Evolutionary conservation across 306 rosid species (phyloP).

Genomic region (Cajanus cajan): DNA sequence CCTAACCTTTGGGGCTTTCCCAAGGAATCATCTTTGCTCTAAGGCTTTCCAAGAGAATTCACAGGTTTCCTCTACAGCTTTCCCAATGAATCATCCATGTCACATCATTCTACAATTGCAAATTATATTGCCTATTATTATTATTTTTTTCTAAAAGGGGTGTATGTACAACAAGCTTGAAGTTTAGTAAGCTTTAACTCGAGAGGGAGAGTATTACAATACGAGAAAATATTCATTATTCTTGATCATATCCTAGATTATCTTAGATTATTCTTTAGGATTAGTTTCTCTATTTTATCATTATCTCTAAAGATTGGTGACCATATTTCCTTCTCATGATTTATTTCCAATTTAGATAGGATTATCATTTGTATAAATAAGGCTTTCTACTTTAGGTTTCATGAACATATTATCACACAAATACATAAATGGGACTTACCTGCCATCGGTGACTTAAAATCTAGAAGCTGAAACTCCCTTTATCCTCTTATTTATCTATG

Average conservation of each 20-base stretch:
- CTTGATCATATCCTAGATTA: too few species aligned
- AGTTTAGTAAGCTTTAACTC: background rate
- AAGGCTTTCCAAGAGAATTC: background rate
- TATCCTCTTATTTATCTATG: background rate
- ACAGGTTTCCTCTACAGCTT: background rate
- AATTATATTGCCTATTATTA: background rate
- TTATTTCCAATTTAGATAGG: background rate
- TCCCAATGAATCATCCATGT: background rate
- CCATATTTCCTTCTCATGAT: background rate
- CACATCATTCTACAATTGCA: background rate
- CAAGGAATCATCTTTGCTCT: background rate
- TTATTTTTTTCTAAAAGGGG: background rate
- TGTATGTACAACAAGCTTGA: background rate
- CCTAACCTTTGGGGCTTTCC: background rate
- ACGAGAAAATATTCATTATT: too few species aligned
- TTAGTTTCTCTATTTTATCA: background rate
- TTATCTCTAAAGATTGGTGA: background rate
- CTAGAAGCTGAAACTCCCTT: conserved; percentile 16
- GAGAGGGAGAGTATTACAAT: background rate
- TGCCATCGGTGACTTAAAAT: background rate
- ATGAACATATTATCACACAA: background rate
- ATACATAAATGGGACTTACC: background rate
- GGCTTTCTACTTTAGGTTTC: background rate
- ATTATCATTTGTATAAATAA: background rate
- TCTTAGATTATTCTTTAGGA: too few species aligned